A percentile compares a stretch with the other conserved stretches of the same genome.
These are phyloP conservation scores for Penicillium sp. DNA, from an alignment of 2,329 filamentous ascomycete genomes.

Conservation along the genomic window DNA sequence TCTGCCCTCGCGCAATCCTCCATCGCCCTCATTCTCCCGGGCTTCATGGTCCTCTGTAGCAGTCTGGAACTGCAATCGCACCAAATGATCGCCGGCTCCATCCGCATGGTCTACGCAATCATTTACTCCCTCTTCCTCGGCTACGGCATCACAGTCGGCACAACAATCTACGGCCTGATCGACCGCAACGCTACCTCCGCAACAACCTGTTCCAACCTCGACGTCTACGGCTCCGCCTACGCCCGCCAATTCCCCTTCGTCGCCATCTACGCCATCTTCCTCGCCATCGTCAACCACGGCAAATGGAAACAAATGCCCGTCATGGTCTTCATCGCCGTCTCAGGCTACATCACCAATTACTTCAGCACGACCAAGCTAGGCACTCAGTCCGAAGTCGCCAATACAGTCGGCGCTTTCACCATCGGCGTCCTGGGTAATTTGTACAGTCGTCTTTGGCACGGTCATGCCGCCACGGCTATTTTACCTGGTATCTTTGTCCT, in stretches of 20 bases:
- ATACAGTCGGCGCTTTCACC: conserved; percentile 77
- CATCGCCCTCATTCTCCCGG: conserved; percentile 75
- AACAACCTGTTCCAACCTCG: conserved; percentile 59
- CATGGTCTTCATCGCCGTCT: conserved; percentile 76
- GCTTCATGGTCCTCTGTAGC: conserved; percentile 67
- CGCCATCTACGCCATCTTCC: conserved; percentile 73
- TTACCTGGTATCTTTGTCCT: conserved; percentile 84
- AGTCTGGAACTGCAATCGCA: conserved; percentile 73
- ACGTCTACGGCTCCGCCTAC: conserved; percentile 50
- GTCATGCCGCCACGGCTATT: conserved; percentile 84
- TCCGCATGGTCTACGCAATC: conserved; percentile 77
- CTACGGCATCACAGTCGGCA: conserved; percentile 74
- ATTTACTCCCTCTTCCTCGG: conserved; percentile 76
- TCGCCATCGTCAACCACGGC: conserved; percentile 81
- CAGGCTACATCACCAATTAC: conserved; percentile 78
- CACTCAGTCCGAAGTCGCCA: conserved; percentile 75
- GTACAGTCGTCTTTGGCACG: conserved; percentile 75
- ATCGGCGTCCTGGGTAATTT: conserved; percentile 83
- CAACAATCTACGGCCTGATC: conserved; percentile 67
- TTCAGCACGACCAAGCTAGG: conserved; percentile 73
- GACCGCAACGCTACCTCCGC: conserved; percentile 60
- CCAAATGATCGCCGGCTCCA: conserved; percentile 72
- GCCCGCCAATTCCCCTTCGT: conserved; percentile 74
- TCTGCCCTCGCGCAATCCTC: conserved; percentile 74
- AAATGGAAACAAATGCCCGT: conserved; percentile 80